Percentiles rank a stretch among this genome's conserved stretches.
Conservation (phyloP, 2,329 filamentous ascomycete species). For the Paraphaeosphaeria minitans region DNA sequence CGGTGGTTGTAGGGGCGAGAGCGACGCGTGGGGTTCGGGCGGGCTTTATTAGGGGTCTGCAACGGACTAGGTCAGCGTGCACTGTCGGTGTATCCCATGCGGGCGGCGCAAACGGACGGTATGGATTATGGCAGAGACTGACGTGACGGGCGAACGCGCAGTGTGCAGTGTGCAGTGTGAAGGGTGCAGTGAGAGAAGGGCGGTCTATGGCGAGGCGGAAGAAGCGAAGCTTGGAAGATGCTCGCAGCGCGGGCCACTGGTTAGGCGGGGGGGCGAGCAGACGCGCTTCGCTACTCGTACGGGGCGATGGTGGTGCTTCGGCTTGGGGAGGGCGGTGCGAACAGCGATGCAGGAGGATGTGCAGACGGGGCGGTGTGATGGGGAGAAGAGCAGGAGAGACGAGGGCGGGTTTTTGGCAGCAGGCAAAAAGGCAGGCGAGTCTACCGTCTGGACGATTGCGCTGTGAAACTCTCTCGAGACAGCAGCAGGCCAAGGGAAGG, state of each 20-base stretch:
- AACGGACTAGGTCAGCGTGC: conserved; percentile 7
- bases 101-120: conserved; percentile 5
- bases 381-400: not conserved
- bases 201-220: conserved; percentile 42
- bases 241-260: conserved; percentile 16
- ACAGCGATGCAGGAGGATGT: not conserved
- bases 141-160: conserved; percentile 28
- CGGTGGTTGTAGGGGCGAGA: conserved; percentile 7
- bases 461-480: conserved; percentile 19
- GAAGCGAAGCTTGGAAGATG: conserved; percentile 29
- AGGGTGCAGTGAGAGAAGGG: conserved; percentile 37
- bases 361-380: not conserved
- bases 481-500: conserved; percentile 28
- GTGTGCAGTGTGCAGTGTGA: conserved; percentile 33
- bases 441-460: conserved; percentile 12
- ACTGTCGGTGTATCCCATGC: not conserved
- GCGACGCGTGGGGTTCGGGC: conserved; percentile 8
- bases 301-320: not conserved
- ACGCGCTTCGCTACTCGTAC: conserved; percentile 5
- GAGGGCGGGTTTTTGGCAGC: conserved; percentile 27
- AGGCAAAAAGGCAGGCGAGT: conserved; percentile 31
- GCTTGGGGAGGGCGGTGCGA: not conserved
- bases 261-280: conserved; percentile 8
- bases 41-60: conserved; percentile 5
- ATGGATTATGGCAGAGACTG: conserved; percentile 24